These are phyloP conservation scores for Dendrobium chrysotoxum DNA, from an alignment of 106 monocot genomes.

Conservation along the genomic window DNA sequence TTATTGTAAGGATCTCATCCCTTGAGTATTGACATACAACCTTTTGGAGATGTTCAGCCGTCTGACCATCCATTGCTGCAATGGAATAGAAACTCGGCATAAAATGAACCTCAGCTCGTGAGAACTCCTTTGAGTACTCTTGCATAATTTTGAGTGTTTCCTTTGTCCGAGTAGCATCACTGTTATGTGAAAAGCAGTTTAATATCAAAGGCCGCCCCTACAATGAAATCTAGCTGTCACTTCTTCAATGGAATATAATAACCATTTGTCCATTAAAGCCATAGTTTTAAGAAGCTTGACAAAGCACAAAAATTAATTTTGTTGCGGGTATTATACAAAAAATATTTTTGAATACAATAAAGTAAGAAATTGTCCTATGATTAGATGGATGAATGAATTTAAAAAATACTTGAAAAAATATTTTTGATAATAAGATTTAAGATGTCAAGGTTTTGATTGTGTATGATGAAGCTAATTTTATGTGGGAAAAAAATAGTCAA, in stretches of 20 bases:
- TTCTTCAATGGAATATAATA: not conserved
- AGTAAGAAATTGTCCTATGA: too few species aligned
- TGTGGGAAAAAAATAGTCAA: too few species aligned
- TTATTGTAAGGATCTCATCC: slow-evolving; percentile 76
- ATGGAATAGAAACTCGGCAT: slow-evolving; percentile 95
- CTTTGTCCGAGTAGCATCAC: slow-evolving; percentile 85
- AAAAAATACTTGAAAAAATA: too few species aligned
- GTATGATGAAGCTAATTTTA: too few species aligned
- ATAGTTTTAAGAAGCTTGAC: not conserved
- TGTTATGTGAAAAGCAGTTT: slow-evolving; percentile 17
- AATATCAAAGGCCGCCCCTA: not conserved
- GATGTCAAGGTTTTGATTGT: too few species aligned
- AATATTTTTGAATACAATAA: too few species aligned
- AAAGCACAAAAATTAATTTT: not conserved
- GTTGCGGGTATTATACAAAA: not conserved
- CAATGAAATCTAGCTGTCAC: not conserved
- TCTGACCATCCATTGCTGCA: slow-evolving; percentile 98
- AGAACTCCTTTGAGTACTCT: slow-evolving; percentile 43
- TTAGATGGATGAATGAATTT: too few species aligned
- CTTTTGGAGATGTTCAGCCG: slow-evolving; percentile 86
- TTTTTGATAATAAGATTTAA: too few species aligned
- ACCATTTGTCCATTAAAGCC: not conserved
- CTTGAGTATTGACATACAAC: slow-evolving; percentile 68
- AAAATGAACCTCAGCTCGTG: slow-evolving; percentile 69
- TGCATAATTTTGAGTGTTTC: slow-evolving; percentile 88